phyloP scores from a whole-genome alignment of 352 stramenopile species.

The Phytophthora foliorum region DNA sequence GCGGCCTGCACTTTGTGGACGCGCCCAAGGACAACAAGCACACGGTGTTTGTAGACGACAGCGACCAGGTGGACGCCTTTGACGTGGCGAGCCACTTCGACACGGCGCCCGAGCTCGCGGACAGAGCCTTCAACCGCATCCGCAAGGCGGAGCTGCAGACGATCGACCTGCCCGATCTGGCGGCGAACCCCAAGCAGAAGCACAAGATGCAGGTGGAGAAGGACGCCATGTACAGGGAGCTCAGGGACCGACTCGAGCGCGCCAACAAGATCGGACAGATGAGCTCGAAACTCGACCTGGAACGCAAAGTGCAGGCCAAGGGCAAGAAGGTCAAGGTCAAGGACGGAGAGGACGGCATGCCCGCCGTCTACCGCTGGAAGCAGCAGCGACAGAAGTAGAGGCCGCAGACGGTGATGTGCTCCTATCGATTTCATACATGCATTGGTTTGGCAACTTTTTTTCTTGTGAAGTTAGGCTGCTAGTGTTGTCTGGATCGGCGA shows the following conservation, averaged over 20 bases:
- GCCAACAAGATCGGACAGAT: conserved; percentile 78
- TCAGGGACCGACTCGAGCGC: conserved; percentile 74
- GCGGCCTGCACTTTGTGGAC: conserved; percentile 84
- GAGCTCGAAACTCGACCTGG: conserved; percentile 80
- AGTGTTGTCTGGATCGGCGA: conserved; percentile 12
- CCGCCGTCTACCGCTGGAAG: conserved; percentile 92
- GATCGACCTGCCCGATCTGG: conserved; percentile 40
- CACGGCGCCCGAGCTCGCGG: conserved; percentile 76
- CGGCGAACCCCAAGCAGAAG: conserved; percentile 49
- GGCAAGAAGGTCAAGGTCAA: conserved; percentile 88
- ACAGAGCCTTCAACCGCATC: conserved; percentile 81
- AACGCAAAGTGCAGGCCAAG: conserved; percentile 87
- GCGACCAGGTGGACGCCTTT: conserved; percentile 84
- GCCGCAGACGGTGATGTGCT: background rate
- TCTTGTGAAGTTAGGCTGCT: conserved; percentile 18
- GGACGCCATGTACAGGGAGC: conserved; percentile 72
- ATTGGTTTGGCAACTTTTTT: conserved; percentile 22
- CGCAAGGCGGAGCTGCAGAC: conserved; percentile 69
- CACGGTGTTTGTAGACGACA: conserved; percentile 95
- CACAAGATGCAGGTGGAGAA: conserved; percentile 72
- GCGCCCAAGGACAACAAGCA: conserved; percentile 90
- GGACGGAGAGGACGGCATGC: conserved; percentile 66
- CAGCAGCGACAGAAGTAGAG: conserved; percentile 86
- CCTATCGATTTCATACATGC: conserved; percentile 25
- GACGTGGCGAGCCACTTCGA: conserved; percentile 94